Evolutionary conservation across 257 asterid genomes (phyloP), one percentile per base, ranked within the genome.

Genomic region (Solanum raphanifolium): DNA sequence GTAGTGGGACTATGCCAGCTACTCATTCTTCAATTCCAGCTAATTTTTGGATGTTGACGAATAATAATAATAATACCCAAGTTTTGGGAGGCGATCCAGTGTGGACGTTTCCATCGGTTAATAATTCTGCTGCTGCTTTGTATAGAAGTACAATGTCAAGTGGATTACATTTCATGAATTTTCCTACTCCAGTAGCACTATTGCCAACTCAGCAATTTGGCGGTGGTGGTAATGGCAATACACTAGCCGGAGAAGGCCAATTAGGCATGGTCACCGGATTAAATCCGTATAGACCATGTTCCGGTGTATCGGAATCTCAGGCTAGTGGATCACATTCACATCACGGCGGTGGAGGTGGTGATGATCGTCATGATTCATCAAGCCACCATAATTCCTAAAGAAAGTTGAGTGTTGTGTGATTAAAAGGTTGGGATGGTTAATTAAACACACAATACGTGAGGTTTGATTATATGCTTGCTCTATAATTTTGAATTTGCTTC

Each of bases 91-190:
- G 95, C 11, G 98, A 94, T 91, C 95, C 98, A 1, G 88, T 94
- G 71, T 97, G 99, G 99, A 93, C 99, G 16, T 93, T 94, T 46
- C 97, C 98, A 3, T 90, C 94, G 0, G 93, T 92, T 58, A 94
- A 89, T 62, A 90, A 93, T 23, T 91, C 88, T 89, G 87, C 93
- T 2, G 94, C 96, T 29, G 94, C 98, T 36, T 90, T 95, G 94
- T 94, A 95, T 73, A 91, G 98, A 86, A 96, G 99, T 4, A 91
- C 91, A 21, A 90, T 91, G 92, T 93, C 98, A 1, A 95, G 95
- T 46, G 99, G 98, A 16, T 87, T 97, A 88, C 98, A 97, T 93
- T 95, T 97, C 75, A 95, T 97, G 99, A 95, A 97, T 79, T 97
- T 95, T 69, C 97, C 97, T 46, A 90, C 97, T 0, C 96, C 98